phyloP scores from a whole-genome alignment of 2,329 filamentous ascomycete species.

The Hawksworthiomyces lignivorus region DNA sequence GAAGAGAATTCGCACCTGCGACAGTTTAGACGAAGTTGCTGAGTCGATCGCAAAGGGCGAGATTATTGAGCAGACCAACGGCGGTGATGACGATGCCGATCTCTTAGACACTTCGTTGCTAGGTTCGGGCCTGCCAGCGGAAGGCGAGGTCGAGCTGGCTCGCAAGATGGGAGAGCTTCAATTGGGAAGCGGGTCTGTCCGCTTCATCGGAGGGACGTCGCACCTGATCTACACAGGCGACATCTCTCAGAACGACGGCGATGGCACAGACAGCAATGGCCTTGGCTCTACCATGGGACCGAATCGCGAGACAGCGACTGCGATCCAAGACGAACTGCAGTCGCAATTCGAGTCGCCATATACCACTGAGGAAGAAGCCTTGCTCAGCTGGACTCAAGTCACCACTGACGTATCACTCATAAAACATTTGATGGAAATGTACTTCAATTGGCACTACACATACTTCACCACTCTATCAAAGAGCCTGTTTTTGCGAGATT shows the following conservation, averaged over 20 bases:
- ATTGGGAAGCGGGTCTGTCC: constrained; percentile 77
- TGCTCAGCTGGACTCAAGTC: constrained; percentile 81
- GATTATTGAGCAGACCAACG: constrained; percentile 26
- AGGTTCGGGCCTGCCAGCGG: constrained; percentile 23
- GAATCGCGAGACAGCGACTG: neutral
- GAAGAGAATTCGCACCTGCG: constrained; percentile 79
- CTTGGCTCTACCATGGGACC: neutral
- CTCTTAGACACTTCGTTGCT: constrained; percentile 33
- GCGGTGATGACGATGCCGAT: constrained; percentile 29
- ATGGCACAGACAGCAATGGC: too few species aligned
- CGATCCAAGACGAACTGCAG: constrained; percentile 17
- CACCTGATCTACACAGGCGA: constrained; percentile 76
- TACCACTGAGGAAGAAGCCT: constrained; percentile 52
- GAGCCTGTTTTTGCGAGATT: constrained; percentile 79
- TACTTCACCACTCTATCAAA: constrained; percentile 92
- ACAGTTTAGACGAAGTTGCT: constrained; percentile 53
- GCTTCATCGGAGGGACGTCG: constrained; percentile 90
- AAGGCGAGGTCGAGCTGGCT: constrained; percentile 71
- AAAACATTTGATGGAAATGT: constrained; percentile 88
- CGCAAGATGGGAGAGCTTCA: constrained; percentile 90
- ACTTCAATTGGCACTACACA: constrained; percentile 96
- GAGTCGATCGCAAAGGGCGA: constrained; percentile 42
- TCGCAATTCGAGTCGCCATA: constrained; percentile 34
- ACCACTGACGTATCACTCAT: constrained; percentile 73
- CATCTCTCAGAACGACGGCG: constrained; percentile 30